phyloP scores from a whole-genome alignment of 768 basidiomycete species.

The Termitomyces sp. region DNA sequence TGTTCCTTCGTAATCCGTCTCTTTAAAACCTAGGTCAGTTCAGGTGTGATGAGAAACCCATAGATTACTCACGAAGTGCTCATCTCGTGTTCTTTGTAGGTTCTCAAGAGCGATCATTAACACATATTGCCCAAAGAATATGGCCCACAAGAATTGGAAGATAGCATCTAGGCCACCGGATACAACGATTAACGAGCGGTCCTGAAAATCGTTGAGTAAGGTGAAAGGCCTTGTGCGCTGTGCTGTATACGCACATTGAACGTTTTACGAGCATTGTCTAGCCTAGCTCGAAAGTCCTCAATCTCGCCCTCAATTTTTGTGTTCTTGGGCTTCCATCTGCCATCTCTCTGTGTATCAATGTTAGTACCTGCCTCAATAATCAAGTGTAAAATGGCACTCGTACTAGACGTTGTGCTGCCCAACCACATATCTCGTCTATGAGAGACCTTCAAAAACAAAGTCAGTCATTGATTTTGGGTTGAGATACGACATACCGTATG shows the following conservation, averaged over 20 bases:
- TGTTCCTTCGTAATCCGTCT: not conserved
- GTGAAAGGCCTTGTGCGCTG: not conserved
- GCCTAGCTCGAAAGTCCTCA: conserved; percentile 9
- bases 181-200: no score
- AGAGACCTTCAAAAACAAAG: conserved; percentile 6
- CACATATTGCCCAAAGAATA: not conserved
- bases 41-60: no score
- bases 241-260: not conserved
- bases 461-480: not conserved
- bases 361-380: not conserved
- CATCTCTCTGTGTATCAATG: not conserved
- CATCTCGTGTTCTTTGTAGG: not conserved
- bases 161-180: not conserved
- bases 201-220: not conserved
- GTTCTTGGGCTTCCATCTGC: conserved; percentile 5
- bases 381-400: not conserved
- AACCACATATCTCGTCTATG: conserved; percentile 14
- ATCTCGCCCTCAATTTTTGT: conserved; percentile 6
- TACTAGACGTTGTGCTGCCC: conserved; percentile 12
- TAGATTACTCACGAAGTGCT: not conserved
- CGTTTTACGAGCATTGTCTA: conserved; percentile 1
- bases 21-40: not conserved
- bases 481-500: conserved; percentile 8
- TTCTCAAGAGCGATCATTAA: conserved; percentile 4
- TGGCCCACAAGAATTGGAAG: not conserved